Percentiles rank a stretch among this genome's conserved stretches.
These are phyloP conservation scores for Allium fistulosum DNA, from an alignment of 106 monocot species.

Conservation along the genomic window DNA sequence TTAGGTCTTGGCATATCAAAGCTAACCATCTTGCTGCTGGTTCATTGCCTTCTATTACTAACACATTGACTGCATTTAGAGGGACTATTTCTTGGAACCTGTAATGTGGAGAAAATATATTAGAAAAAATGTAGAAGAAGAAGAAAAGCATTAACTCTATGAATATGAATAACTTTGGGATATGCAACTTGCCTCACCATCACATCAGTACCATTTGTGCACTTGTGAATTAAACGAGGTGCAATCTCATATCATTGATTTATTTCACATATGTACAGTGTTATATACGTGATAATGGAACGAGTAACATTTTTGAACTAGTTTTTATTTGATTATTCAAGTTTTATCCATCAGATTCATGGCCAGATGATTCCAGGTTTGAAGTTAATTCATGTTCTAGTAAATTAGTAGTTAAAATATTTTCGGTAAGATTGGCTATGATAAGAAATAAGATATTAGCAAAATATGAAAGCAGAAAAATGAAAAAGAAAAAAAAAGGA, in stretches of 20 bases:
- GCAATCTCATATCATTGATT: background rate
- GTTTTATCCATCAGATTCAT: no score
- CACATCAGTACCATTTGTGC: background rate
- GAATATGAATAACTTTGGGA: no score
- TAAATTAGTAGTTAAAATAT: no score
- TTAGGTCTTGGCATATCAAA: slow-evolving; percentile 70
- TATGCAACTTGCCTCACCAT: background rate
- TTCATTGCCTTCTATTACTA: slow-evolving; percentile 82
- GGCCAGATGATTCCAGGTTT: no score
- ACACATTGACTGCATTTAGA: slow-evolving; percentile 84
- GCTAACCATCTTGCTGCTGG: slow-evolving; percentile 73
- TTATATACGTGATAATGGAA: no score
- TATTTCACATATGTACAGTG: background rate
- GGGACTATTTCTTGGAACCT: slow-evolving; percentile 99
- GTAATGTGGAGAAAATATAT: background rate
- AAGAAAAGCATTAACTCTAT: background rate
- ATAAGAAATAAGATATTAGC: no score
- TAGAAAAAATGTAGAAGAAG: background rate
- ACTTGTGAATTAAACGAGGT: background rate
- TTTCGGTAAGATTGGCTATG: no score
- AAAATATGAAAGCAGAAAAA: no score
- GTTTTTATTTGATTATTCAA: no score
- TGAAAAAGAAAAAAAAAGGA: no score
- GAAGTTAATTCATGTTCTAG: no score
- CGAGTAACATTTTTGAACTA: no score